Base-by-base conservation (phyloP, 148 eudicot genomes). In the Euryodendron excelsum region DNA sequence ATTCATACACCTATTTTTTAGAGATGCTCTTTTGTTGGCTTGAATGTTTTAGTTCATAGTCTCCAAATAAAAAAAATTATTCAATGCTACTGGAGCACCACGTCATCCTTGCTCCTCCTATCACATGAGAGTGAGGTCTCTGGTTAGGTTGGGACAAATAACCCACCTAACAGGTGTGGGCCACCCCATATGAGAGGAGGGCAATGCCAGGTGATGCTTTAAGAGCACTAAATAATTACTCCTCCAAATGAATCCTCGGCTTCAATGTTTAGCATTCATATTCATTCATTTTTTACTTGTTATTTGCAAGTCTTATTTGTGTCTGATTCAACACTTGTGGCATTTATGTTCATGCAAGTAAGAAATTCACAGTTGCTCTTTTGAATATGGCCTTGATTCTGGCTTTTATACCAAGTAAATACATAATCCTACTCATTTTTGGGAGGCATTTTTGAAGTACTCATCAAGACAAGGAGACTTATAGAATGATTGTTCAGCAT, bases 401-500 rank as follows among this genome's bases (percentile, higher is more conserved):
- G 66, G 89, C 89, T 13, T 85, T 87, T 50, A 47, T 95, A 64
- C 94, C 97, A 12, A 53, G 60, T n/a, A 91, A 83, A 81, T 95
- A 91, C 84, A 76, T 89, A 69, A 12, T 86, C 66, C 78, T 93
- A 13, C 53, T 87, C 66, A 44, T 76, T 90, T 90, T 74, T 28
- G 92, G 76, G 97, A 89, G 71, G 84, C 79, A 33, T 94, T 90
- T 80, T 92, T 96, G 3, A 84, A 85, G 85, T 92, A 92, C 81
- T 91, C 98, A 17, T 94, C 98, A 18, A 80, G 83, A 83, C 81
- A 55, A 88, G 98, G 78, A 86, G 99, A 75, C 45, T 93, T 41
- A 86, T 90, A 79, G 99, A 91, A 75, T 95, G 99, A 97, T 95
- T 97, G 99, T 95, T 93, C 78, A 93, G 99, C 77, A 90, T 95